A percentile compares a stretch with the other conserved stretches of the same genome.
phyloP scores from a whole-genome alignment of 768 basidiomycete genomes.

The Pholiota microspora region DNA sequence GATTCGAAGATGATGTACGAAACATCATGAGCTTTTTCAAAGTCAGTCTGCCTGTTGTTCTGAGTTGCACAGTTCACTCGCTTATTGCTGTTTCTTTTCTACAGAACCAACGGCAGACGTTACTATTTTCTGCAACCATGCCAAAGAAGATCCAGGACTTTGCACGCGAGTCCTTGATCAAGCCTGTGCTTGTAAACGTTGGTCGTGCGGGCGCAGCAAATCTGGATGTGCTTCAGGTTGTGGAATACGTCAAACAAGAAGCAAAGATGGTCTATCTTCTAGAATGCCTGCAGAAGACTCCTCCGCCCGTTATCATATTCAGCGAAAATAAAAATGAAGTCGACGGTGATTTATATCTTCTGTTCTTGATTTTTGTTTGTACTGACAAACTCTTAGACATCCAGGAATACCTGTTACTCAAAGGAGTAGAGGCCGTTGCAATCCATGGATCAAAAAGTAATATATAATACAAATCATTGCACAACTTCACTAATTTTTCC shows the following conservation, averaged over 20 bases:
- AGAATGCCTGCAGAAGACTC: constrained; percentile 97
- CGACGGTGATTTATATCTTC: too few species aligned
- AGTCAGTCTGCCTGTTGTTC: constrained; percentile 38
- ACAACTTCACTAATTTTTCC: neutral
- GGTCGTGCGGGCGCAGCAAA: constrained; percentile 98
- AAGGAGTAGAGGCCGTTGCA: constrained; percentile 97
- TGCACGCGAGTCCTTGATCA: constrained; percentile 93
- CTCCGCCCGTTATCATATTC: constrained; percentile 97
- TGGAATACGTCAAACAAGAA: constrained; percentile 99
- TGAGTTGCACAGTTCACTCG: neutral
- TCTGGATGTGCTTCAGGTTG: constrained; percentile 92
- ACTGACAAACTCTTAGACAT: too few species aligned
- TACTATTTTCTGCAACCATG: constrained; percentile 99
- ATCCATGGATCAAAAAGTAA: constrained; percentile 97
- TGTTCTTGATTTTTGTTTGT: too few species aligned
- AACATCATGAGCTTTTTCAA: constrained; percentile 99
- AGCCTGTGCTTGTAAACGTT: constrained; percentile 93
- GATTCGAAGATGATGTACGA: constrained; percentile 97
- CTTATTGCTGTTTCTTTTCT: constrained; percentile 6
- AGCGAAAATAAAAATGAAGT: constrained; percentile 99
- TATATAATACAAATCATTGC: constrained; percentile 19
- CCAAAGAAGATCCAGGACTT: constrained; percentile 99
- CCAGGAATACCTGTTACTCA: constrained; percentile 93
- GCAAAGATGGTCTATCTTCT: constrained; percentile 99
- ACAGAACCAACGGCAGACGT: constrained; percentile 92